Conservation (phyloP, 1,284 basidiomycete genomes). For the Naganishia sp. region DNA sequence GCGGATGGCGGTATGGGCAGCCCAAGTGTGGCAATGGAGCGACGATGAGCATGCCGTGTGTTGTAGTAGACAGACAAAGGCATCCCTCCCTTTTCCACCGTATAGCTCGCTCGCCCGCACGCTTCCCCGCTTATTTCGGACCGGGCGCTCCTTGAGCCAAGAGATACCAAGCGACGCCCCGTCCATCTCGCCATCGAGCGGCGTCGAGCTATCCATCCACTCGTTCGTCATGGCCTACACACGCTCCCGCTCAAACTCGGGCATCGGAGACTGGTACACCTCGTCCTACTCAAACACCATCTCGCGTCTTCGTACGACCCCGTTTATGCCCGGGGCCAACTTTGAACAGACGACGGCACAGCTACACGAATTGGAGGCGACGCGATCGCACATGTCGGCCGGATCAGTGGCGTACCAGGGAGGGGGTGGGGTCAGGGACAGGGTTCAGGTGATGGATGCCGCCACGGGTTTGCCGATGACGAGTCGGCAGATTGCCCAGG, state of each 20-base stretch:
- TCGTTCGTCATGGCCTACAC: conserved; percentile 12
- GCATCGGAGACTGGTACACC: conserved; percentile 25
- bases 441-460: conserved; percentile 18
- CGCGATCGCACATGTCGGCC: conserved; percentile 8
- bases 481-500: conserved; percentile 25
- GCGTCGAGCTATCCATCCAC: background rate
- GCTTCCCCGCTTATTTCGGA: background rate
- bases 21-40: too few species aligned
- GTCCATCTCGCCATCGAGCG: background rate
- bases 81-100: too few species aligned
- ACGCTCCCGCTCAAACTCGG: conserved; percentile 22
- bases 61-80: too few species aligned
- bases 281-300: conserved; percentile 25
- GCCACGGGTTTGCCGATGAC: conserved; percentile 24
- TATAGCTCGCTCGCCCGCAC: too few species aligned
- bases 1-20: too few species aligned
- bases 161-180: conserved; percentile 1
- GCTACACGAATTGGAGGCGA: conserved; percentile 12
- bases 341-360: conserved; percentile 19
- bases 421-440: background rate
- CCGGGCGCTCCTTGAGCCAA: conserved; percentile 24
- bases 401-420: background rate
- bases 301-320: conserved; percentile 22
- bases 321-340: conserved; percentile 30
- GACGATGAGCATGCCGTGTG: too few species aligned